Base-by-base conservation (phyloP, 495 filamentous ascomycete genomes). In the Trichocladium uniseriatum region DNA sequence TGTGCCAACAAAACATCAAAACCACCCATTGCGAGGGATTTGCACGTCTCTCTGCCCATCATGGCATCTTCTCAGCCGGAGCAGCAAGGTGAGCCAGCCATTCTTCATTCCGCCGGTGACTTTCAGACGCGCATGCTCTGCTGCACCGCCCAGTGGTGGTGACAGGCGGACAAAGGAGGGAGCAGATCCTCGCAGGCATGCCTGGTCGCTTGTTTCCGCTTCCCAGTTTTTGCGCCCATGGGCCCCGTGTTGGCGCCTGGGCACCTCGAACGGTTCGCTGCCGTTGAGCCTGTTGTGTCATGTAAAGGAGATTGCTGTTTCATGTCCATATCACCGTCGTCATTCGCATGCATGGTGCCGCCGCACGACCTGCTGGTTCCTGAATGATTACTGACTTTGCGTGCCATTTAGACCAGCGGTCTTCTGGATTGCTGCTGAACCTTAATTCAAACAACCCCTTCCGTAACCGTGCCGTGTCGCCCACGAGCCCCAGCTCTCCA, bases 401-500 rank as follows among this genome's bases (percentile, higher is more conserved):
- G 51, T 52, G 43, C 29, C 20, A 55, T 61, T 61, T 65, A 68
- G 67, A 67, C 57, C 66, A 57, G 51, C 65, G 58, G 56, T 72
- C 78, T 43, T 65, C 78, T 31, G 74, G 72, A 39, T 64, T 77
- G 60, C 62, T 75, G 13, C 69, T 81, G 63, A 84, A 81, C 60
- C 76, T 92, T 60, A 78, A 81, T 51, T 97, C 92, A 54, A 97
- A 97, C 75, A 98, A 98, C 61, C 92, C 92, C n/a, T 98, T 98
- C 65, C 84, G 92, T 72, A 94, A 94, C 67, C 84, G 86, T 56
- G 82, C 86, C 38, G 70, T 78, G 7, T 92, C 90, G 49, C 89
- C 60, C 43, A 65, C 50, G 41, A 60, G 63, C 53, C 75, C 63
- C 58, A 69, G 62, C 59, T 74, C 69, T 53, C 74, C 77, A 56